Percentiles rank a stretch among this genome's conserved stretches.
Conservation (phyloP, 2,329 filamentous ascomycete genomes). For the Fusarium incarnatum region DNA sequence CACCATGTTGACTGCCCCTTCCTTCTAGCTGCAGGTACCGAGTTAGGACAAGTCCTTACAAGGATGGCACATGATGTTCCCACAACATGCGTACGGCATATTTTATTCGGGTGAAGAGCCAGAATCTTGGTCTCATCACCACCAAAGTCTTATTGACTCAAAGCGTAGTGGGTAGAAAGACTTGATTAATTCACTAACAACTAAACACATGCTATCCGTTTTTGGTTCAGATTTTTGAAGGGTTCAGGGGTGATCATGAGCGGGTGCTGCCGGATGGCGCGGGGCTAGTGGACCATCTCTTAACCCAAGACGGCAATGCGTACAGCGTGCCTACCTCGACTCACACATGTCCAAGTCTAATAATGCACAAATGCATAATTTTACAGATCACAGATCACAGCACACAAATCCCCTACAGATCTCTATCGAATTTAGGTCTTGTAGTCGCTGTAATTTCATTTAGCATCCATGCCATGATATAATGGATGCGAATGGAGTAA, state of each 20-base stretch:
- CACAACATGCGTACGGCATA: constrained; percentile 4
- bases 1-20: constrained; percentile 28
- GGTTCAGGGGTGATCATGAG: constrained; percentile 38
- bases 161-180: not conserved
- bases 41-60: constrained; percentile 37
- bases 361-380: constrained; percentile 29
- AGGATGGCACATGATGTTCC: constrained; percentile 27
- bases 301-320: constrained; percentile 22
- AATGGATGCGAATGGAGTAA: constrained; percentile 27
- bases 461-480: constrained; percentile 16
- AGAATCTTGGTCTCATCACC: not conserved
- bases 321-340: constrained; percentile 9
- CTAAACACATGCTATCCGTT: constrained; percentile 2
- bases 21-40: constrained; percentile 41
- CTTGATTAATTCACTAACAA: constrained; percentile 4
- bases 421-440: constrained; percentile 8
- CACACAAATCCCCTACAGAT: constrained; percentile 5
- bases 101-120: not conserved
- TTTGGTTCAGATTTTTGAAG: constrained; percentile 30
- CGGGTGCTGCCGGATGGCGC: constrained; percentile 44
- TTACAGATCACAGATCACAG: constrained; percentile 4
- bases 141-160: not conserved
- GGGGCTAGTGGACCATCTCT: constrained; percentile 36
- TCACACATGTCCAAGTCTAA: not conserved
- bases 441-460: constrained; percentile 7